Evolutionary conservation across 148 eudicot genomes (phyloP).

Genomic region (Chenopodium quinoa): DNA sequence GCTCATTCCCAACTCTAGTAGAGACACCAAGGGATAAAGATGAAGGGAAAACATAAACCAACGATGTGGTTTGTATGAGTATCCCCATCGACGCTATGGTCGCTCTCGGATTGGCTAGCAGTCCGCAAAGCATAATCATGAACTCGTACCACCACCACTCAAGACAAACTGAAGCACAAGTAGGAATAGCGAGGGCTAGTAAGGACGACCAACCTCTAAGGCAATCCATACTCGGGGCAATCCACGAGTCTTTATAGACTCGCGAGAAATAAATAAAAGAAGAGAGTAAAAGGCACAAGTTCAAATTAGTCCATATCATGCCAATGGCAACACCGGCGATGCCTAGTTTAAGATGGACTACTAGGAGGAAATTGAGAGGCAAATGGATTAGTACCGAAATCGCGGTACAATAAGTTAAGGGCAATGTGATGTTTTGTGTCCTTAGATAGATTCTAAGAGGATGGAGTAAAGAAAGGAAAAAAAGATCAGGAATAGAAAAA

Average conservation of each 20-base stretch:
- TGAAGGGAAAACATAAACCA: conserved; percentile 80
- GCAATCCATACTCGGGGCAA: conserved; percentile 60
- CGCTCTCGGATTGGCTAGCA: conserved; percentile 63
- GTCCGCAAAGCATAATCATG: conserved; percentile 80
- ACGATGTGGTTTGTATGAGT: conserved; percentile 73
- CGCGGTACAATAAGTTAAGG: conserved; percentile 62
- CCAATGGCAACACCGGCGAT: conserved; percentile 69
- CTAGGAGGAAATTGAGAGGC: conserved; percentile 65
- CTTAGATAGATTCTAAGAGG: conserved; percentile 75
- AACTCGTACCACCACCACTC: conserved; percentile 99
- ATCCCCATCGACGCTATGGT: conserved; percentile 90
- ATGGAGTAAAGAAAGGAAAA: conserved; percentile 70
- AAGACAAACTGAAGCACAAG: conserved; percentile 71
- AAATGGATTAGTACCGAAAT: conserved; percentile 63
- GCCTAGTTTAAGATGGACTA: conserved; percentile 55
- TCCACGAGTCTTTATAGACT: conserved; percentile 68
- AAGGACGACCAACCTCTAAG: conserved; percentile 69
- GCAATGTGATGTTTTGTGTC: conserved; percentile 70
- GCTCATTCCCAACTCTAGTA: conserved; percentile 74
- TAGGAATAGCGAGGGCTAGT: conserved; percentile 60
- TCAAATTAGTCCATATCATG: conserved; percentile 63
- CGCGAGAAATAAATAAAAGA: conserved; percentile 55
- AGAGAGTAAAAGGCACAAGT: conserved; percentile 51
- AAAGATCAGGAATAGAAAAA: conserved; percentile 77
- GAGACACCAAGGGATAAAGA: conserved; percentile 79